These are phyloP conservation scores for Globisporangium perplexum DNA, from an alignment of 352 stramenopile species.

Conservation along the genomic window DNA sequence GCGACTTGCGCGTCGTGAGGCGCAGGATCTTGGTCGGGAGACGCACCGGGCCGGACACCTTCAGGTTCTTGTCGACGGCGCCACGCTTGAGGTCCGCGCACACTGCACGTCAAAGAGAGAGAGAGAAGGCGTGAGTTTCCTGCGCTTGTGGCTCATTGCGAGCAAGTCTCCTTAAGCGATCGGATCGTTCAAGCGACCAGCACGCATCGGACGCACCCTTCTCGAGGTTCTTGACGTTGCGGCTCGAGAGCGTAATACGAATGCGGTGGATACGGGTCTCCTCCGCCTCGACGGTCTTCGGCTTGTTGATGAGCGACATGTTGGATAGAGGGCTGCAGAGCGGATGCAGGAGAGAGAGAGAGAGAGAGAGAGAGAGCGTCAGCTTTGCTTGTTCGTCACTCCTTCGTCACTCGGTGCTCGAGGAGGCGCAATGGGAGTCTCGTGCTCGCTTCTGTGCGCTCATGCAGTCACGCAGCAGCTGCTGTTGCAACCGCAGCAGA, in stretches of 20 bases:
- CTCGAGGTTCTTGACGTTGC: conserved; percentile 99
- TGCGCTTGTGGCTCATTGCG: no score
- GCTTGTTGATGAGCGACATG: conserved; percentile 87
- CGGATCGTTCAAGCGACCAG: background rate
- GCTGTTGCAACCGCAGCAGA: no score
- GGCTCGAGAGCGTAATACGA: conserved; percentile 98
- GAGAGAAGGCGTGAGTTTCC: background rate
- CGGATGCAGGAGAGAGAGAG: background rate
- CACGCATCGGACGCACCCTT: conserved; percentile 66
- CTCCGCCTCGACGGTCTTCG: conserved; percentile 81
- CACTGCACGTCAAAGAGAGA: conserved; percentile 31
- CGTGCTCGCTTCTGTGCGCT: background rate
- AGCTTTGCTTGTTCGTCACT: background rate
- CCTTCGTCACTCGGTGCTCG: background rate
- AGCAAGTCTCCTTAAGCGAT: no score
- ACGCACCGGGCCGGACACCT: conserved; percentile 97
- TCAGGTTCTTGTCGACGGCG: conserved; percentile 98
- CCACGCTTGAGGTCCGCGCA: conserved; percentile 98
- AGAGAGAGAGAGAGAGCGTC: background rate
- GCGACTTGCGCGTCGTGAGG: conserved; percentile 99
- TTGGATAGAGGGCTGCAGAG: conserved; percentile 78
- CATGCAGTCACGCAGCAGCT: no score
- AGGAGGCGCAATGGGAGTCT: no score
- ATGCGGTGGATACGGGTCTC: conserved; percentile 94
- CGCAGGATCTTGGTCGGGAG: conserved; percentile 98